Evolutionary conservation across 495 filamentous ascomycete species (phyloP).

Genomic region (Jackrogersella minutella): DNA sequence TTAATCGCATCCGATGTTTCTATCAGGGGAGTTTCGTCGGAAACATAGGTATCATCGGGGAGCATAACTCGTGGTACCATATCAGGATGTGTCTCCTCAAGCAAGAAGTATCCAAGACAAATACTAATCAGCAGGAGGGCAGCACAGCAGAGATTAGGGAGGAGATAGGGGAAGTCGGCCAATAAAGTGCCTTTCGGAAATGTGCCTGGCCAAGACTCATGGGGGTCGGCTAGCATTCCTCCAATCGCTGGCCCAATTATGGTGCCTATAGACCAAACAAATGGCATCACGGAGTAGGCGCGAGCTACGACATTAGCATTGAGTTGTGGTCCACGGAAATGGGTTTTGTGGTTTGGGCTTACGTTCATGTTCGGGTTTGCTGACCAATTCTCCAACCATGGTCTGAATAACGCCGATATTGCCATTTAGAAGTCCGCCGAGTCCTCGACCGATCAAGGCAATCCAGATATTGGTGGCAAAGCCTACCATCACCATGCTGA

Average conservation of each 20-base stretch:
- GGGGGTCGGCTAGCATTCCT: constrained; percentile 77
- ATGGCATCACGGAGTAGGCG: constrained; percentile 85
- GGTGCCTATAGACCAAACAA: constrained; percentile 86
- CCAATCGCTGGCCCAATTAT: constrained; percentile 85
- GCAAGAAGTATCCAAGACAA: constrained; percentile 72
- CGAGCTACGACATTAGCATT: constrained; percentile 62
- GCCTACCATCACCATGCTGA: constrained; percentile 83
- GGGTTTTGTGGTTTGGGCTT: constrained; percentile 46
- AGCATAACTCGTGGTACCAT: constrained; percentile 68
- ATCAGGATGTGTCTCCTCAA: constrained; percentile 84
- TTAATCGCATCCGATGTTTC: constrained; percentile 74
- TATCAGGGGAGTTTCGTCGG: constrained; percentile 73
- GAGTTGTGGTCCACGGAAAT: neutral
- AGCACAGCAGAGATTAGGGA: constrained; percentile 82
- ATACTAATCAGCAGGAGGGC: constrained; percentile 76
- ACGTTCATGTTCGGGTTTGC: constrained; percentile 83
- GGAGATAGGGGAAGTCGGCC: constrained; percentile 78
- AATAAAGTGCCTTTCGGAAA: constrained; percentile 73
- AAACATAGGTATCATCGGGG: constrained; percentile 62
- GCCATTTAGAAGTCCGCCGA: constrained; percentile 84
- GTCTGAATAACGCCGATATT: constrained; percentile 91
- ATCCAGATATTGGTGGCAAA: constrained; percentile 81
- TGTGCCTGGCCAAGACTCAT: constrained; percentile 69
- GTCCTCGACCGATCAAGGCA: constrained; percentile 74
- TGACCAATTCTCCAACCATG: constrained; percentile 88